Evolutionary conservation across 2,329 filamentous ascomycete species (phyloP), one percentile per base, ranked within the genome.

Genomic region (Fusarium sp.): DNA sequence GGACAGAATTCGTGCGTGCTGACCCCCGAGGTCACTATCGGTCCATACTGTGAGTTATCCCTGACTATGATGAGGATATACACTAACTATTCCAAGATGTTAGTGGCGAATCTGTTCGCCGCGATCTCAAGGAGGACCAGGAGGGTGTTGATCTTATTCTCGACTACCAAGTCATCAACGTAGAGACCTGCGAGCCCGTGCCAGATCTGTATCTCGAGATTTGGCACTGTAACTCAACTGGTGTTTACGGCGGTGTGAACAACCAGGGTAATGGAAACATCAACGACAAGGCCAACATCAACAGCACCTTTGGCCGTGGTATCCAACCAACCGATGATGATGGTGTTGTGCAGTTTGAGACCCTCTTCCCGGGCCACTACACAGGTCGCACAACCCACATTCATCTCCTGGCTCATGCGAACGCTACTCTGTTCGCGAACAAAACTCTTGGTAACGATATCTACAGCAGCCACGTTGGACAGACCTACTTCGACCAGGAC

Each of bases 401-500:
- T 15, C 84, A 86, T 62, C 52, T 80, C 33, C 68, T 79, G 47
- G 75, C 82, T 80, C 75, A 80, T 65, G 70, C 76, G 47, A 79
- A 79, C 50, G 77, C 77, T 4, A 77, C 76, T 10, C 59, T 75
- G 5, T 66, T 75, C 17, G 46, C 68, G 32, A 80, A 81, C 68
- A 64, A 74, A 33, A 80, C 79, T 1, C 74, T 81, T 6, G 74
- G 75, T 20, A 75, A 73, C 30, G 73, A 77, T 0, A 75, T 75
- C 43, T 77, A 77, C 33, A 82, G 86, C 53, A 84, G 85, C 10
- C 87, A 90, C 75, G 83, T 90, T 30, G 88, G 88, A n/a, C 88
- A 91, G 75, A 76, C 88, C 55, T 90, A 88, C 79, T 87, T 89
- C 72, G 86, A 89, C 75, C 84, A 89, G 71, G 80, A 82, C 61